Conservation (phyloP, 768 basidiomycete genomes). For the Mycena kentingensis region DNA sequence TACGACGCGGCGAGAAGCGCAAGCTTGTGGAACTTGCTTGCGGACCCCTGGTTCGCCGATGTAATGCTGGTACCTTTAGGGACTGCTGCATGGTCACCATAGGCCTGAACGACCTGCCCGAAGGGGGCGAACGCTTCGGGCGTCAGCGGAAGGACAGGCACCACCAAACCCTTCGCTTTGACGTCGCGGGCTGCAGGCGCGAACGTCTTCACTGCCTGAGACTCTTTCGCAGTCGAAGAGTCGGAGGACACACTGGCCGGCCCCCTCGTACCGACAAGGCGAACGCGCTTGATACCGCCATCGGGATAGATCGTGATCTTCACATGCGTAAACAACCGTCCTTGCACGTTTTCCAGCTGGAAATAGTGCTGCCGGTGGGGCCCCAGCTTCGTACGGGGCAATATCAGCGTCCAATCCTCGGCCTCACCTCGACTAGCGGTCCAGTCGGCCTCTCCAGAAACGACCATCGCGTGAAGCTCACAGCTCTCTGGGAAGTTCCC, state of each 20-base stretch:
- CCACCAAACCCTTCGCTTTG: slow-evolving; percentile 10
- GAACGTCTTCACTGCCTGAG: neutral
- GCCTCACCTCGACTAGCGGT: slow-evolving; percentile 37
- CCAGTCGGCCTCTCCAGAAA: slow-evolving; percentile 37
- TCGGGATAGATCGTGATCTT: slow-evolving; percentile 91
- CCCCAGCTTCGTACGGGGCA: slow-evolving; percentile 79
- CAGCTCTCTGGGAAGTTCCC: slow-evolving; percentile 76
- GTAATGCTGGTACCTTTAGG: slow-evolving; percentile 75
- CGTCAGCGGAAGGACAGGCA: slow-evolving; percentile 73
- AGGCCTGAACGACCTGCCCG: slow-evolving; percentile 91
- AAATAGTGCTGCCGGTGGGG: slow-evolving; percentile 91
- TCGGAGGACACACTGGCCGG: slow-evolving; percentile 6
- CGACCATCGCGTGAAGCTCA: slow-evolving; percentile 51
- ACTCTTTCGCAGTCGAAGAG: neutral
- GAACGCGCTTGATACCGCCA: slow-evolving; percentile 92
- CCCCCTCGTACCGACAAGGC: slow-evolving; percentile 65
- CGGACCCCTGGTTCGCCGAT: slow-evolving; percentile 86
- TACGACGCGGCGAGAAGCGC: slow-evolving; percentile 71
- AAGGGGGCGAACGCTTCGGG: slow-evolving; percentile 85
- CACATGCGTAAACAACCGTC: slow-evolving; percentile 73
- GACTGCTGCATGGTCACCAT: slow-evolving; percentile 62
- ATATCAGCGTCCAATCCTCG: slow-evolving; percentile 69
- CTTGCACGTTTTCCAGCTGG: slow-evolving; percentile 69
- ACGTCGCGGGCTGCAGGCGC: slow-evolving; percentile 1
- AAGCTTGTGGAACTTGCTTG: slow-evolving; percentile 91